Evolutionary conservation across 176 grass and related monocot species (phyloP).

Genomic region (Musa schizocarpa): DNA sequence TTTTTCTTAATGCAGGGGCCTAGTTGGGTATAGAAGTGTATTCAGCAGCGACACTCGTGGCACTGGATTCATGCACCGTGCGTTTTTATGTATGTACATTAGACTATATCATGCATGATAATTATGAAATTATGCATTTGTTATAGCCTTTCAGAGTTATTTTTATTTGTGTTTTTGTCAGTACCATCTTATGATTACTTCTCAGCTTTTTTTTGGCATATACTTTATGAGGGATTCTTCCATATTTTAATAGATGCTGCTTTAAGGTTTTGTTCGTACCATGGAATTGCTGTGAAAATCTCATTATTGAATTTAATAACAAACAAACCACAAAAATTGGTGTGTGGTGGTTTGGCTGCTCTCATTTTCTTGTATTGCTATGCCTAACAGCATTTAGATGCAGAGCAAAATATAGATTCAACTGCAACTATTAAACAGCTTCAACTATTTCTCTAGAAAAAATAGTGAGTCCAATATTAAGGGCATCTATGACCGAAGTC

Average conservation of each 20-base stretch:
- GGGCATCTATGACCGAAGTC: too few species aligned
- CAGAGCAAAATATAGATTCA: too few species aligned
- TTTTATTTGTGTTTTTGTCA: not conserved
- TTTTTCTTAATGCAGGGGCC: conserved; percentile 48
- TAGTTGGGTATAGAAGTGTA: conserved; percentile 90
- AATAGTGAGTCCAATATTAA: too few species aligned
- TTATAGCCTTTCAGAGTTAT: not conserved
- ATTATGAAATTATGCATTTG: not conserved
- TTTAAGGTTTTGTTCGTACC: not conserved
- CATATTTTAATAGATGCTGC: not conserved
- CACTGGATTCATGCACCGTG: conserved; percentile 99
- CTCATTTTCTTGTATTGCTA: too few species aligned
- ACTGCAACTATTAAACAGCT: too few species aligned
- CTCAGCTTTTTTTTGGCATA: too few species aligned
- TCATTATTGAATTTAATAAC: not conserved
- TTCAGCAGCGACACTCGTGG: conserved; percentile 95
- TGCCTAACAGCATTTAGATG: too few species aligned
- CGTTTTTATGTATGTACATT: conserved; percentile 69
- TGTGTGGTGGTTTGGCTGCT: not conserved
- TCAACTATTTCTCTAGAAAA: too few species aligned
- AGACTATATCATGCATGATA: not conserved
- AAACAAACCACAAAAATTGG: not conserved
- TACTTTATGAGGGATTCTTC: too few species aligned
- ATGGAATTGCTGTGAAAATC: too few species aligned
- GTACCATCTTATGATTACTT: not conserved